Conservation (phyloP, 768 basidiomycete species). For the Hygrocybe coccinea region DNA sequence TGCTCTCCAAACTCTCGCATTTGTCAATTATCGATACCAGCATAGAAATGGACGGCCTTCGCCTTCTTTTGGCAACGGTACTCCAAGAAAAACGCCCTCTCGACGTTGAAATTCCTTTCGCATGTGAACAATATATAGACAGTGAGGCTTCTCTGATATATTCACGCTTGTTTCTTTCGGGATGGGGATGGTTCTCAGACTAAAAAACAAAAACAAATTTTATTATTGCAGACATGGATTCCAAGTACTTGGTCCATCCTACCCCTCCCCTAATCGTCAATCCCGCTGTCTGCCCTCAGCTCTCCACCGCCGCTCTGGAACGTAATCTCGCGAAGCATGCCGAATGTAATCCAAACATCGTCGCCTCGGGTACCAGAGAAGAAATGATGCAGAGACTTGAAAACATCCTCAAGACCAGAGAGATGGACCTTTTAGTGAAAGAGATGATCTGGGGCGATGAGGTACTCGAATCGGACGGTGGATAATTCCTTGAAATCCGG, state of each 20-base stretch:
- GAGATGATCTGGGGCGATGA: constrained; percentile 34
- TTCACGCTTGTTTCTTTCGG: neutral
- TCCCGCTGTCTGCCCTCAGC: constrained; percentile 35
- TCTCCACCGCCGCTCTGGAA: constrained; percentile 46
- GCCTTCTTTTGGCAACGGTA: constrained; percentile 41
- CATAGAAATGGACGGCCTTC: constrained; percentile 55
- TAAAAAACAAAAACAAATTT: no score
- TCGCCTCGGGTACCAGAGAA: constrained; percentile 40
- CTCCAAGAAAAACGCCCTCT: constrained; percentile 36
- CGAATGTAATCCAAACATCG: constrained; percentile 40
- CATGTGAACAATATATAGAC: constrained; percentile 51
- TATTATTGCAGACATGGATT: constrained; percentile 44
- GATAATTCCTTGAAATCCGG: neutral
- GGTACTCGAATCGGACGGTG: neutral
- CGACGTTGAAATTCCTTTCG: constrained; percentile 49
- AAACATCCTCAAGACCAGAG: constrained; percentile 42
- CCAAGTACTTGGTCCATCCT: constrained; percentile 45
- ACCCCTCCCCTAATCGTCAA: constrained; percentile 47
- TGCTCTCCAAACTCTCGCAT: constrained; percentile 44
- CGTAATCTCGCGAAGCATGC: constrained; percentile 58
- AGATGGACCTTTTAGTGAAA: constrained; percentile 48
- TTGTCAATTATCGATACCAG: constrained; percentile 52
- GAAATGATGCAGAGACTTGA: constrained; percentile 49
- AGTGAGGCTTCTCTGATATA: constrained; percentile 31
- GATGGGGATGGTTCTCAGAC: neutral